Evolutionary conservation across 73 alveolate species (phyloP).

Genomic region (Loxodes magnus): DNA sequence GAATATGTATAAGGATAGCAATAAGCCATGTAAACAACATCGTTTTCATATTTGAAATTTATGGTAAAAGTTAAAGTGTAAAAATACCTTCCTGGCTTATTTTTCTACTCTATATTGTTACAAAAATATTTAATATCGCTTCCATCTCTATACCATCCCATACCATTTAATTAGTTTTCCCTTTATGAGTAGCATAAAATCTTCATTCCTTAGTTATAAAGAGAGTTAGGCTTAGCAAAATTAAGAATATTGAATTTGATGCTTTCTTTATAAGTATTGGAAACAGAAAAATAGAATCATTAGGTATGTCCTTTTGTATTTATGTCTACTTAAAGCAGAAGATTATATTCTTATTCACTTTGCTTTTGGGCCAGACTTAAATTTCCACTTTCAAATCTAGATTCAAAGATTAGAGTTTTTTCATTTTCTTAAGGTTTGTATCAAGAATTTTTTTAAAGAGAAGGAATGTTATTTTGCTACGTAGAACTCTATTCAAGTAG

Average conservation of each 20-base stretch:
- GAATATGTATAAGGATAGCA: conserved; percentile 93
- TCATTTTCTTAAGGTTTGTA: too few species aligned
- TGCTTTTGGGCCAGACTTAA: conserved; percentile 76
- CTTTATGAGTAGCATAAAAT: conserved; percentile 55
- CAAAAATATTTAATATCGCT: conserved; percentile 39
- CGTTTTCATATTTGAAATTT: conserved; percentile 78
- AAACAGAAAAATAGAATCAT: conserved; percentile 95
- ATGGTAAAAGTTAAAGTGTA: conserved; percentile 87
- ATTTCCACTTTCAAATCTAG: conserved; percentile 98
- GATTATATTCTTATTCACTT: conserved; percentile 75
- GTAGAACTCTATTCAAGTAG: too few species aligned
- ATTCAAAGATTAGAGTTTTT: conserved; percentile 87
- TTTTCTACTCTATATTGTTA: conserved; percentile 55
- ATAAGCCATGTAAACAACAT: conserved; percentile 88
- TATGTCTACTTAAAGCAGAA: conserved; percentile 93
- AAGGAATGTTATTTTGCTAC: too few species aligned
- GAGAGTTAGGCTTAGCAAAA: conserved; percentile 95
- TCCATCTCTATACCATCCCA: conserved; percentile 83
- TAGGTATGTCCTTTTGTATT: conserved; percentile 98
- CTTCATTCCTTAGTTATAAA: conserved; percentile 88
- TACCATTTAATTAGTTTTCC: conserved; percentile 20
- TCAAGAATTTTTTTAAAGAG: too few species aligned
- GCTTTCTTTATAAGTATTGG: conserved; percentile 59
- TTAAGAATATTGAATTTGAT: conserved; percentile 92
- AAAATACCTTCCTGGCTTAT: conserved; percentile 79